Evolutionary conservation across 805 yeast species (phyloP), one percentile per base, ranked within the genome.

Genomic region (Cyberlindnera sargentensis): DNA sequence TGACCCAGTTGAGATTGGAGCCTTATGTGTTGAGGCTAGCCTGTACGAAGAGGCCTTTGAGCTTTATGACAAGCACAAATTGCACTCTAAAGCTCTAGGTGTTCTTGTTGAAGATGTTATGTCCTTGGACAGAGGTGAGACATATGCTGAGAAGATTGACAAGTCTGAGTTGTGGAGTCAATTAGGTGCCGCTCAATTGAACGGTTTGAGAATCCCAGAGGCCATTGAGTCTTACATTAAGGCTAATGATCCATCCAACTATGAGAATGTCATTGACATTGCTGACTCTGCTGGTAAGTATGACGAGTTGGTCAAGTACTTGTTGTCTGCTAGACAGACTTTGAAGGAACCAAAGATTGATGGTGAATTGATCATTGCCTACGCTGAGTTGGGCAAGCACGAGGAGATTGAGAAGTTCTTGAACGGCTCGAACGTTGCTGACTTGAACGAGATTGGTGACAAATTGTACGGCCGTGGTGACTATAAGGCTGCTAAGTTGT

Each of bases 231-330:
- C 98, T 6, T 93, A 93, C 63, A 84, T 90, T 57, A 84, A 80
- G 57, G 96, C 98, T 35, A 80, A 84, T 57, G 95, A 91, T 63
- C 93, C 98, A 46, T 76, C 84, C 42, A 88, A 93, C 71, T 93
- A 73, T 60, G 87, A 80, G 45, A 88, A 85, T 56, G 96, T 91
- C 37, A 91, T 93, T 66, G 98, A 93, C 57, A 85, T 89, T 56
- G 79, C 98, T 39, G 95, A 90, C 61, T 95, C 86, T 58, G 95
- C 96, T 31, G 98, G 96, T 51, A 91, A 90, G 63, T 95, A 82
- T 63, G 97, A 91, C 58, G 98, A 93, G 66, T 78, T 93, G 54
- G 72, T 91, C 55, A 81, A 85, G 51, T 93, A 78, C 68, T 75
- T 93, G 67, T 72, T 76, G 50, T 88, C 89, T 95, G 96, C 99